phyloP scores from a whole-genome alignment of 768 basidiomycete species.

The Cystofilobasidium capitatum region DNA sequence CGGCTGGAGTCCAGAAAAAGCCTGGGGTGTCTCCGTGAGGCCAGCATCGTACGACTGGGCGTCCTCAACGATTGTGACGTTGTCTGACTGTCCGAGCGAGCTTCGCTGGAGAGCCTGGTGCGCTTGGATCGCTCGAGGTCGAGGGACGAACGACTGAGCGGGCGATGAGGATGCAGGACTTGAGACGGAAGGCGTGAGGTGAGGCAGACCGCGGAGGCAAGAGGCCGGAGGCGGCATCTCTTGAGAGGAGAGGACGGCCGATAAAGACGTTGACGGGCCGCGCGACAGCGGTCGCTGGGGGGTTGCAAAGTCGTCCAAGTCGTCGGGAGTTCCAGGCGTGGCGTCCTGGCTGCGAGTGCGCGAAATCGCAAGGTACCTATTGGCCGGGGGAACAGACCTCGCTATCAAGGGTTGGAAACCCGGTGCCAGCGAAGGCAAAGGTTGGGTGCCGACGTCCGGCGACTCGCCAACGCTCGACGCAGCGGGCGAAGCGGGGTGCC shows the following conservation, averaged over 20 bases:
- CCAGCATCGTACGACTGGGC: background rate
- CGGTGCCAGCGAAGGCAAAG: background rate
- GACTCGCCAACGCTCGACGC: background rate
- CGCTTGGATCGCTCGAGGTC: conserved; percentile 11
- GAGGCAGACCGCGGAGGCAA: conserved; percentile 9
- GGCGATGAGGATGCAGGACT: conserved; percentile 25
- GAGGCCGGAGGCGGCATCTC: background rate
- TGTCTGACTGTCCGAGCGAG: conserved; percentile 17
- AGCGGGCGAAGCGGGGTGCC: background rate
- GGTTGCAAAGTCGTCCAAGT: conserved; percentile 22
- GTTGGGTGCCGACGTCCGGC: background rate
- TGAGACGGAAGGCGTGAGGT: conserved; percentile 25
- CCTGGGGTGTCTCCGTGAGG: background rate
- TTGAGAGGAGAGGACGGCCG: no score
- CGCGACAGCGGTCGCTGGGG: conserved; percentile 24
- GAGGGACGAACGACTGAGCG: conserved; percentile 18
- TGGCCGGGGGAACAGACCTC: no score
- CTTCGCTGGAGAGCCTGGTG: conserved; percentile 15
- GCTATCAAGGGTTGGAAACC: background rate
- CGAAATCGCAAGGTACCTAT: no score
- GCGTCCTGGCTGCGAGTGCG: background rate
- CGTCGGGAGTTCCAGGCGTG: conserved; percentile 1
- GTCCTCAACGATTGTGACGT: conserved; percentile 17
- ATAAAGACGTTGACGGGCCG: conserved; percentile 7
- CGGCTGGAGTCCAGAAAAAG: conserved; percentile 7